Percentiles rank a stretch among this genome's conserved stretches.
phyloP scores from a whole-genome alignment of 768 basidiomycete species.

The Leucocoprinus leucothites region DNA sequence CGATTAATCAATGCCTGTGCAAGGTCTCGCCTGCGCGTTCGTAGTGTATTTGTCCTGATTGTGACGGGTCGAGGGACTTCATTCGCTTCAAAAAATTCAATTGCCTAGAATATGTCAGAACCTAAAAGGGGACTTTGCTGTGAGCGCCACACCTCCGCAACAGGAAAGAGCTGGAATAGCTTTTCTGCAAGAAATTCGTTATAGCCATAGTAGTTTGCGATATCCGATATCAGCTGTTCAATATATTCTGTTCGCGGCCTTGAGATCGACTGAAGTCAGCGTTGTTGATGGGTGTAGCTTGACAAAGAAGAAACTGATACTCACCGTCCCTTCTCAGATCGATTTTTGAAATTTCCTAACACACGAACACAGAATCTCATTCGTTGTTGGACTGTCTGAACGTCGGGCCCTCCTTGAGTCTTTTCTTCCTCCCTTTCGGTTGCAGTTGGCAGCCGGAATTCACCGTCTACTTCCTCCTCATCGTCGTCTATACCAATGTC shows the following conservation, averaged over 20 bases:
- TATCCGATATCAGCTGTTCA: conserved; percentile 83
- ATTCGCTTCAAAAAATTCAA: conserved; percentile 98
- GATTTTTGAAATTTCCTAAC: conserved; percentile 67
- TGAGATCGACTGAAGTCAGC: neutral
- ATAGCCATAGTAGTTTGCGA: conserved; percentile 96
- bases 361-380: conserved; percentile 77
- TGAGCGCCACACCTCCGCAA: conserved; percentile 70
- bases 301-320: conserved; percentile 22
- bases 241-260: conserved; percentile 90
- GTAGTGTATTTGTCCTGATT: conserved; percentile 95
- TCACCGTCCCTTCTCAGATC: conserved; percentile 67
- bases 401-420: conserved; percentile 62
- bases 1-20: conserved; percentile 93
- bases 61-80: conserved; percentile 95
- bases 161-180: conserved; percentile 89
- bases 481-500: conserved; percentile 45
- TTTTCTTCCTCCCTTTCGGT: conserved; percentile 75
- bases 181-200: conserved; percentile 95
- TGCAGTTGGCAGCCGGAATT: conserved; percentile 66
- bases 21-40: conserved; percentile 89
- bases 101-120: conserved; percentile 53
- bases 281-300: conserved; percentile 1
- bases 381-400: conserved; percentile 72
- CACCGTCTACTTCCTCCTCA: conserved; percentile 34
- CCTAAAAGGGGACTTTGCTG: neutral